Conservation (phyloP, 495 filamentous ascomycete species). For the Aspergillus sclerotioniger region DNA sequence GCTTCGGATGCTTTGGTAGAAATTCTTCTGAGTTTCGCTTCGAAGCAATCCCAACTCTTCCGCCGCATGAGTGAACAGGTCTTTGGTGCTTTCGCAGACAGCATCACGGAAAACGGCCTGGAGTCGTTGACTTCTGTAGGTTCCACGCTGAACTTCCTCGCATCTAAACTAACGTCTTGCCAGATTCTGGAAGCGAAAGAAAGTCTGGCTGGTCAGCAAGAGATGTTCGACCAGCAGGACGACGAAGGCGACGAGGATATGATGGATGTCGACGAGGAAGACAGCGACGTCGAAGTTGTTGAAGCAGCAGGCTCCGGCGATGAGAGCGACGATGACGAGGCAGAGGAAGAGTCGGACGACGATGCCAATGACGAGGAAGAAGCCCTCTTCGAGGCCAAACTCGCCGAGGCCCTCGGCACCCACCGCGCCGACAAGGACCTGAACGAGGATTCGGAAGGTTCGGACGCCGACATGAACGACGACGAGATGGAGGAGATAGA, state of each 20-base stretch:
- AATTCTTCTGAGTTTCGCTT: constrained; percentile 80
- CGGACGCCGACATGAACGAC: constrained; percentile 83
- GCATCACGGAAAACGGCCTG: constrained; percentile 69
- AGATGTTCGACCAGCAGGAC: constrained; percentile 76
- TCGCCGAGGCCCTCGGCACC: constrained; percentile 69
- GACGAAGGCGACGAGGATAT: constrained; percentile 53
- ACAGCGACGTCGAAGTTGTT: constrained; percentile 41
- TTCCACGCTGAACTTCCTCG: too few species aligned
- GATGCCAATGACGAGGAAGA: constrained; percentile 48
- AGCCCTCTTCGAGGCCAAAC: constrained; percentile 71
- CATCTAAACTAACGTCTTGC: constrained; percentile 3
- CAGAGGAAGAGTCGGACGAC: constrained; percentile 35
- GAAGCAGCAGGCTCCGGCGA: constrained; percentile 35
- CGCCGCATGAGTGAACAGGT: constrained; percentile 84
- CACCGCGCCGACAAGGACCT: constrained; percentile 56
- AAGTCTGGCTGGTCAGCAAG: constrained; percentile 75
- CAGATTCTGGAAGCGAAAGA: constrained; percentile 76
- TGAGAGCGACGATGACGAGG: constrained; percentile 29
- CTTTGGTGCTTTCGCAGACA: constrained; percentile 71
- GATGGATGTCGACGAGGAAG: constrained; percentile 35
- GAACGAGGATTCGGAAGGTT: constrained; percentile 54
- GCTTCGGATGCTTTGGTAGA: constrained; percentile 78
- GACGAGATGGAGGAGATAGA: constrained; percentile 94
- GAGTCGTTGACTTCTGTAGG: constrained; percentile 63
- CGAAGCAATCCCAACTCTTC: constrained; percentile 80